phyloP scores from a whole-genome alignment of 306 rosid genomes.

The Cicer yamashitae region DNA sequence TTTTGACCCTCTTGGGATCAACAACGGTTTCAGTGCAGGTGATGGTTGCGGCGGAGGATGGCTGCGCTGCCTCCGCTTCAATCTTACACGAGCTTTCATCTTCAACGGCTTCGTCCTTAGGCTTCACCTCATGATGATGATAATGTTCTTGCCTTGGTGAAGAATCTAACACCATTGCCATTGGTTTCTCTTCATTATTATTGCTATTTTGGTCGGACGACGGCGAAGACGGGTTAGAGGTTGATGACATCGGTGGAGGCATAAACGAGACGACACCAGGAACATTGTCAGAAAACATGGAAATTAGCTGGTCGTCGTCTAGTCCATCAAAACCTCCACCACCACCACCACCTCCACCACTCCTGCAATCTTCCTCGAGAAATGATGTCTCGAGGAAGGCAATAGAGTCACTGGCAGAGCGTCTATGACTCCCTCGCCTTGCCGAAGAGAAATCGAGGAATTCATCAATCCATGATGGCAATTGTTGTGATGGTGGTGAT shows the following conservation, averaged over 20 bases:
- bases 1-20: slow-evolving; percentile 94
- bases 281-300: slow-evolving; percentile 81
- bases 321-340: slow-evolving; percentile 59
- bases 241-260: slow-evolving; percentile 50
- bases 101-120: slow-evolving; percentile 71
- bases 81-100: slow-evolving; percentile 63
- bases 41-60: slow-evolving; percentile 39
- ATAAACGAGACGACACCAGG: slow-evolving; percentile 36
- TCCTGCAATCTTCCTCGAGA: slow-evolving; percentile 65
- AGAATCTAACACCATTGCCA: slow-evolving; percentile 45
- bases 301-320: slow-evolving; percentile 88
- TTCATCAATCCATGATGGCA: slow-evolving; percentile 73
- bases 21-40: slow-evolving; percentile 51
- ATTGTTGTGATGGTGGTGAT: slow-evolving; percentile 32
- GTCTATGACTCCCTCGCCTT: slow-evolving; percentile 72
- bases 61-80: slow-evolving; percentile 44
- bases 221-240: slow-evolving; percentile 74
- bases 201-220: slow-evolving; percentile 86
- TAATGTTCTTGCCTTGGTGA: slow-evolving; percentile 13
- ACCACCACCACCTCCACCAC: slow-evolving; percentile 39
- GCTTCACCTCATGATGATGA: slow-evolving; percentile 44
- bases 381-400: slow-evolving; percentile 74
- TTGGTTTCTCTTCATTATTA: slow-evolving; percentile 61
- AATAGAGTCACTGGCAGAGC: slow-evolving; percentile 84
- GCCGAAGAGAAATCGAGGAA: slow-evolving; percentile 85